Evolutionary conservation across 768 basidiomycete species (phyloP).

Genomic region (Pleurotus platypus): DNA sequence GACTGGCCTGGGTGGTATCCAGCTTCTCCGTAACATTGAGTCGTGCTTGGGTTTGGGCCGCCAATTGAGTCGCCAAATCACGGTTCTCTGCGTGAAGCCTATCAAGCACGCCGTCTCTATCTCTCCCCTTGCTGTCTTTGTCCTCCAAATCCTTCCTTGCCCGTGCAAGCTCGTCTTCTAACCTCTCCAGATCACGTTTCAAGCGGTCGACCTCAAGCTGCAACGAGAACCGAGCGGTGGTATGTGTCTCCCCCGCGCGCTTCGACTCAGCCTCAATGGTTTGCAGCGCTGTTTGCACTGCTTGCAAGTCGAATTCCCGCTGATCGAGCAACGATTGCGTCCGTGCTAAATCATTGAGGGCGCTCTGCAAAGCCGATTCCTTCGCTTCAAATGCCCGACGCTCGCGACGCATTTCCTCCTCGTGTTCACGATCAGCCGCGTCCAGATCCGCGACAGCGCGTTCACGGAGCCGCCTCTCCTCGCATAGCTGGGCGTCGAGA

Average conservation of each 20-base stretch:
- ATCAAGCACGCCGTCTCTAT: slow-evolving; percentile 72
- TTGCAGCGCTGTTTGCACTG: slow-evolving; percentile 71
- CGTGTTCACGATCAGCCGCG: slow-evolving; percentile 57
- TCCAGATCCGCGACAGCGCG: slow-evolving; percentile 51
- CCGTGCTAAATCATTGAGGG: slow-evolving; percentile 60
- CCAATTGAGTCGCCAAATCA: slow-evolving; percentile 75
- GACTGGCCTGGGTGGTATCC: slow-evolving; percentile 58
- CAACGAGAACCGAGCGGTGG: slow-evolving; percentile 78
- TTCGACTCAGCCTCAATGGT: slow-evolving; percentile 73
- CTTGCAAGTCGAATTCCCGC: slow-evolving; percentile 71
- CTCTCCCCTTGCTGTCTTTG: slow-evolving; percentile 59
- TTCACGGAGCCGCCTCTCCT: slow-evolving; percentile 56
- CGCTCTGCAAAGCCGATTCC: slow-evolving; percentile 61
- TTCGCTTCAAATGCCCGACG: slow-evolving; percentile 67
- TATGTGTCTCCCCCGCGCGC: slow-evolving; percentile 79
- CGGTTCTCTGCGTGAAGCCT: slow-evolving; percentile 75
- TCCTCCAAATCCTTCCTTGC: slow-evolving; percentile 67
- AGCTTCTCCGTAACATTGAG: slow-evolving; percentile 88
- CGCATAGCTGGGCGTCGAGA: slow-evolving; percentile 57
- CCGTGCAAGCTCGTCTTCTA: slow-evolving; percentile 75
- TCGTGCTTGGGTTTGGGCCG: slow-evolving; percentile 82
- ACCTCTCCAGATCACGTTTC: slow-evolving; percentile 76
- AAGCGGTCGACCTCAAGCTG: slow-evolving; percentile 88
- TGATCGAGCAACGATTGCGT: slow-evolving; percentile 61
- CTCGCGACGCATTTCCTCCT: slow-evolving; percentile 55